Percentiles rank a stretch among this genome's conserved stretches.
Evolutionary conservation across 2,329 filamentous ascomycete species (phyloP).

Genomic region (Trichophyton mentagrophytes): DNA sequence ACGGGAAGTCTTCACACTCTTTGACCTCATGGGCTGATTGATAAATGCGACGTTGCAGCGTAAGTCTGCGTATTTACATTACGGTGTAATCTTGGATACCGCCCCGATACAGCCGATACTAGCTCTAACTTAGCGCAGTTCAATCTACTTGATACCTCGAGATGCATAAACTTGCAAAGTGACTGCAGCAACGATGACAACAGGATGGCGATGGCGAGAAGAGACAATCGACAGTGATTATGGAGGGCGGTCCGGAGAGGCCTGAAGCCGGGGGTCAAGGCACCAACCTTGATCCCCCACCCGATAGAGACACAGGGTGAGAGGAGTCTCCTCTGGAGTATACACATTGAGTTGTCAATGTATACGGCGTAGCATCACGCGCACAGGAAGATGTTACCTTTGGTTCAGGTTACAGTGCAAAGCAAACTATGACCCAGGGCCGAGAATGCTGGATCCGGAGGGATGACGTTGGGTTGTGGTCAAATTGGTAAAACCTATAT

Average conservation of each 20-base stretch:
- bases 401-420: not conserved
- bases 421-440: not conserved
- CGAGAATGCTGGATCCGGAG: too few species aligned
- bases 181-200: not conserved
- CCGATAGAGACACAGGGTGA: not conserved
- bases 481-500: not conserved
- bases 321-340: not conserved
- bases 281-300: not conserved
- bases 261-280: not conserved
- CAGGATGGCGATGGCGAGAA: not conserved
- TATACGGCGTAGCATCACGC: not conserved
- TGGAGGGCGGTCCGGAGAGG: not conserved
- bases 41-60: not conserved
- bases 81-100: not conserved
- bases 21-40: not conserved
- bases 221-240: not conserved
- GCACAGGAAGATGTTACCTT: not conserved
- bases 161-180: not conserved
- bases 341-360: not conserved
- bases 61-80: not conserved
- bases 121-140: not conserved
- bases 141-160: not conserved
- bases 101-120: not conserved
- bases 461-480: too few species aligned
- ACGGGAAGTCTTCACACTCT: not conserved